Evolutionary conservation across 169 alveolate genomes (phyloP).

Genomic region (Fabrea salina): DNA sequence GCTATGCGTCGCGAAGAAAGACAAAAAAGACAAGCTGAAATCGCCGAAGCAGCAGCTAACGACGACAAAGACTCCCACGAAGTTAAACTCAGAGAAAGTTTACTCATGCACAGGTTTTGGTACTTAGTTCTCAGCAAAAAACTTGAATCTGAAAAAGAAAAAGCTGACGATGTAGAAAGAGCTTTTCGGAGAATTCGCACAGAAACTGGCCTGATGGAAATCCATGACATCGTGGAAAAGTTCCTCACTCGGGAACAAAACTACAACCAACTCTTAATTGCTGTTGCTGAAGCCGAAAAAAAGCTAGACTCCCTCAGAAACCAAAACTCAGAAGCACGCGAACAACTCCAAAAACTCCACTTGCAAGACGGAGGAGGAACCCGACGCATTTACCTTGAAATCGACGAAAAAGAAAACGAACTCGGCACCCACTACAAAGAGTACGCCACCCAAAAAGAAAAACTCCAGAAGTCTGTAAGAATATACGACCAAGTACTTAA

Average conservation of each 20-base stretch:
- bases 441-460: background rate
- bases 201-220: conserved; percentile 54
- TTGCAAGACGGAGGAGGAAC: conserved; percentile 17
- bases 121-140: conserved; percentile 30
- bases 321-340: conserved; percentile 38
- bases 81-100: conserved; percentile 41
- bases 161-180: conserved; percentile 39
- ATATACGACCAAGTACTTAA: conserved; percentile 14
- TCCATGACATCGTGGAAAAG: conserved; percentile 51
- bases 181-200: conserved; percentile 48
- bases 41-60: conserved; percentile 59
- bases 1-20: conserved; percentile 45
- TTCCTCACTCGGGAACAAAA: conserved; percentile 49
- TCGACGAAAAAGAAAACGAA: background rate
- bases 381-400: background rate
- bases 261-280: conserved; percentile 37
- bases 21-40: conserved; percentile 39
- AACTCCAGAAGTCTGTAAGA: background rate
- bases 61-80: conserved; percentile 57
- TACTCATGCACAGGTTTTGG: conserved; percentile 50
- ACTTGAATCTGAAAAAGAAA: conserved; percentile 46
- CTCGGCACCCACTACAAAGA: background rate
- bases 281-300: conserved; percentile 47
- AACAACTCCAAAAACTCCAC: conserved; percentile 39
- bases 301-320: conserved; percentile 38